phyloP scores from a whole-genome alignment of 495 filamentous ascomycete genomes.

The Aspergillus nidulans region DNA sequence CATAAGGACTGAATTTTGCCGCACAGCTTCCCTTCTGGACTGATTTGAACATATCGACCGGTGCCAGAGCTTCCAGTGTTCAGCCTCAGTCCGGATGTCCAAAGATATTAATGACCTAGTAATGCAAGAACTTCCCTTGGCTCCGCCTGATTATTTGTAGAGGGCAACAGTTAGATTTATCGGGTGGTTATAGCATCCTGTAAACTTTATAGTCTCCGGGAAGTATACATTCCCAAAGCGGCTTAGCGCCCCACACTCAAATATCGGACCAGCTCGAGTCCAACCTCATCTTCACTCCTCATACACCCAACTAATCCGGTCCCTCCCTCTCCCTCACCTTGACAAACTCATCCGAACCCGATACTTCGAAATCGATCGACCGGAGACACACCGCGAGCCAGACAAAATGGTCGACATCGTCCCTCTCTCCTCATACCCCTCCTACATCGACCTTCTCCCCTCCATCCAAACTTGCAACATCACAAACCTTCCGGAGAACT shows the following conservation, averaged over 20 bases:
- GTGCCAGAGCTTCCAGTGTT: too few species aligned
- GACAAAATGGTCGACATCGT: conserved; percentile 50
- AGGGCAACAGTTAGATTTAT: too few species aligned
- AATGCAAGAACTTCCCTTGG: too few species aligned
- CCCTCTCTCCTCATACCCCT: conserved; percentile 46
- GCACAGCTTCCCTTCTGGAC: too few species aligned
- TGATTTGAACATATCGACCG: too few species aligned
- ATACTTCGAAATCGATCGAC: not conserved
- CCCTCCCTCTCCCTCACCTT: not conserved
- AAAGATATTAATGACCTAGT: too few species aligned
- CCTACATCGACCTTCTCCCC: conserved; percentile 64
- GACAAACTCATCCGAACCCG: too few species aligned
- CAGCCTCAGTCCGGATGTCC: too few species aligned
- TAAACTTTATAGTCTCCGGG: not conserved
- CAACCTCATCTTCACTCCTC: not conserved
- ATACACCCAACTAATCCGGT: not conserved
- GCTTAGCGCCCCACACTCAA: conserved; percentile 7
- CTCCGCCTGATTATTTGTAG: too few species aligned
- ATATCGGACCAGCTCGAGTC: not conserved
- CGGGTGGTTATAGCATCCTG: too few species aligned
- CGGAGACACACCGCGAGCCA: too few species aligned
- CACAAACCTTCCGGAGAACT: conserved; percentile 98
- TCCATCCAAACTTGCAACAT: conserved; percentile 97
- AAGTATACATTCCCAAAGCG: conserved; percentile 2
- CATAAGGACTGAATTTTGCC: too few species aligned